Evolutionary conservation across 805 yeast species (phyloP).

Genomic region (Ogataea pignaliae): DNA sequence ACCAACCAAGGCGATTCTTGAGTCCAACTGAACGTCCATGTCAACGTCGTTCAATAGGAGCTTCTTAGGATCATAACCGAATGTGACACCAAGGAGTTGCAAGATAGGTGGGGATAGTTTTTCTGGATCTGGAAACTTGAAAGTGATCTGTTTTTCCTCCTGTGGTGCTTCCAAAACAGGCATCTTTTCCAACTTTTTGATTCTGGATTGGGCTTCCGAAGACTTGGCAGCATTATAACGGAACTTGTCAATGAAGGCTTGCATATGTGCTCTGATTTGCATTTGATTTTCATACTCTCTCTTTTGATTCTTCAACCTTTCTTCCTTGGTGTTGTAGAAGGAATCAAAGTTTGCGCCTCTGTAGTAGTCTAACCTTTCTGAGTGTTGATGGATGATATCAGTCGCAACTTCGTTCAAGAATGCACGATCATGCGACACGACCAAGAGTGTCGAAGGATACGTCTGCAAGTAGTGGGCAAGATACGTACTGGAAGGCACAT

Average conservation of each 20-base stretch:
- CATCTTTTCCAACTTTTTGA: constrained; percentile 90
- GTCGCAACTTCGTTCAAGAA: constrained; percentile 97
- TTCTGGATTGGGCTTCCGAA: constrained; percentile 96
- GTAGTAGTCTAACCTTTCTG: constrained; percentile 94
- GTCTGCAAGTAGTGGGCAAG: constrained; percentile 85
- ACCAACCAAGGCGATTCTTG: constrained; percentile 95
- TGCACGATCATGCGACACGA: constrained; percentile 97
- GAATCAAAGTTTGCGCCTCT: constrained; percentile 90
- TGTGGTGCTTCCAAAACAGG: constrained; percentile 93
- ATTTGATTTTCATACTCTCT: constrained; percentile 97
- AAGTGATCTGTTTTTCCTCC: constrained; percentile 78
- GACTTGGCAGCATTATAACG: constrained; percentile 98
- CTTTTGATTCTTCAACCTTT: constrained; percentile 86
- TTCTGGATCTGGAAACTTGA: constrained; percentile 95
- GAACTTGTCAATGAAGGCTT: constrained; percentile 90
- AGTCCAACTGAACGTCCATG: constrained; percentile 85
- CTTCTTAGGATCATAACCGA: constrained; percentile 70
- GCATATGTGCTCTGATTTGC: constrained; percentile 93
- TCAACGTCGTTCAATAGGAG: constrained; percentile 74
- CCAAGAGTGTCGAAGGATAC: constrained; percentile 88
- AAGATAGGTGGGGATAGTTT: constrained; percentile 88
- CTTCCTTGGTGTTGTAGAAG: constrained; percentile 91
- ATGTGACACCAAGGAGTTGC: constrained; percentile 80
- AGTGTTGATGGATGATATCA: constrained; percentile 96
- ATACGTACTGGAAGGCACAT: constrained; percentile 96